Evolutionary conservation across 129 eudicot species (phyloP).

Genomic region (Arctium lappa): DNA sequence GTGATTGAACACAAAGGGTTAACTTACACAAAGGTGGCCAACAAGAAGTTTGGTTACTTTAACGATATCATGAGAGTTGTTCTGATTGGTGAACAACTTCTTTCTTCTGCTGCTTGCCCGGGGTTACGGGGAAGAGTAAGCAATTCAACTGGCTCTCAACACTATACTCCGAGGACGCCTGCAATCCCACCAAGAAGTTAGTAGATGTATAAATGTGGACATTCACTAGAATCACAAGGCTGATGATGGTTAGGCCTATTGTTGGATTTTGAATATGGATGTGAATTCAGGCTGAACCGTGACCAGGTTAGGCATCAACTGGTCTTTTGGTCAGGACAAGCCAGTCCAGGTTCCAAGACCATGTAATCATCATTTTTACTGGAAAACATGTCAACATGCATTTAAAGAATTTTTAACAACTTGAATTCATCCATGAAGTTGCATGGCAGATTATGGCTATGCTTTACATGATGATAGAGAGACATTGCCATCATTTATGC

Average conservation of each 20-base stretch:
- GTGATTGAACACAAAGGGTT: not conserved
- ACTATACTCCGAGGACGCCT: constrained; percentile 85
- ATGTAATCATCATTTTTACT: too few species aligned
- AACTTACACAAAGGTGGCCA: not conserved
- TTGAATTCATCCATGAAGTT: too few species aligned
- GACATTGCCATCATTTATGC: too few species aligned
- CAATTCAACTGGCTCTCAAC: constrained; percentile 83
- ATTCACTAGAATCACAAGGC: too few species aligned
- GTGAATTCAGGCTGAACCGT: not conserved
- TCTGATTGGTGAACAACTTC: constrained; percentile 54
- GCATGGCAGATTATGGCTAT: too few species aligned
- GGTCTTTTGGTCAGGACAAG: too few species aligned
- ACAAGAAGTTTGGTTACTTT: not conserved
- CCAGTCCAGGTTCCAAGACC: too few species aligned
- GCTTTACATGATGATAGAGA: too few species aligned
- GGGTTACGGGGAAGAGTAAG: constrained; percentile 54
- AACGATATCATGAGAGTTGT: not conserved
- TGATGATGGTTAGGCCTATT: too few species aligned
- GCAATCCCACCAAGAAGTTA: constrained; percentile 22
- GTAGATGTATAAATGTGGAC: not conserved
- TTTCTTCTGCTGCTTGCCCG: constrained; percentile 47
- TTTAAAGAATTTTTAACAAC: too few species aligned
- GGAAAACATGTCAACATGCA: too few species aligned
- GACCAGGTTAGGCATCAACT: too few species aligned
- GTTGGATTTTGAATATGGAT: not conserved